Evolutionary conservation across 768 basidiomycete genomes (phyloP).

Genomic region (Antrodiella citrinella): DNA sequence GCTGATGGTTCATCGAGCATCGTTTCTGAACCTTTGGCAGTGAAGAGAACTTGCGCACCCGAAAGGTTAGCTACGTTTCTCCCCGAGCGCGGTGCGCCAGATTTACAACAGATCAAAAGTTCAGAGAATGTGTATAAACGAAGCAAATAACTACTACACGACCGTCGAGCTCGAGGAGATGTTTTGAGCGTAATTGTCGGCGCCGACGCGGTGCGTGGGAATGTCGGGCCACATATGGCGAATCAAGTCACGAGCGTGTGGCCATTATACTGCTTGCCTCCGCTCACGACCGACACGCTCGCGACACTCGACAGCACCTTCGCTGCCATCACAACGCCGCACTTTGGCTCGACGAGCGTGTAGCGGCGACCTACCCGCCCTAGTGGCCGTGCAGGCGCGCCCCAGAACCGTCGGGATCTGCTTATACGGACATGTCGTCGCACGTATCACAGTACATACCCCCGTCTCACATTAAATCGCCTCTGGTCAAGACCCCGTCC

Average conservation of each 20-base stretch:
- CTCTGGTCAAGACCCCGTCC: constrained; percentile 53
- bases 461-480: constrained; percentile 45
- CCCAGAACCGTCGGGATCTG: constrained; percentile 6
- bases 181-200: too few relatives aligned
- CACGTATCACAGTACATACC: constrained; percentile 43
- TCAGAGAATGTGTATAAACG: too few relatives aligned
- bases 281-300: not conserved
- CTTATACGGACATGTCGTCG: constrained; percentile 43
- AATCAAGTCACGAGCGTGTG: not conserved
- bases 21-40: too few relatives aligned
- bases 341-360: not conserved
- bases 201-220: too few relatives aligned
- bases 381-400: not conserved
- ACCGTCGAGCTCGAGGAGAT: too few relatives aligned
- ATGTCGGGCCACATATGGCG: not conserved
- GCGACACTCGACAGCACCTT: not conserved
- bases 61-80: too few relatives aligned
- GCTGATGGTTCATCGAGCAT: too few relatives aligned
- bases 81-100: too few relatives aligned
- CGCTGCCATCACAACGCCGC: not conserved
- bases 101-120: too few relatives aligned
- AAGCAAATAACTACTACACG: too few relatives aligned
- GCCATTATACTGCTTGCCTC: not conserved
- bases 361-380: not conserved
- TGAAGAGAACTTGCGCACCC: too few relatives aligned